These are phyloP conservation scores for Metschnikowia gelsemii DNA, from an alignment of 805 yeast species.

Conservation along the genomic window DNA sequence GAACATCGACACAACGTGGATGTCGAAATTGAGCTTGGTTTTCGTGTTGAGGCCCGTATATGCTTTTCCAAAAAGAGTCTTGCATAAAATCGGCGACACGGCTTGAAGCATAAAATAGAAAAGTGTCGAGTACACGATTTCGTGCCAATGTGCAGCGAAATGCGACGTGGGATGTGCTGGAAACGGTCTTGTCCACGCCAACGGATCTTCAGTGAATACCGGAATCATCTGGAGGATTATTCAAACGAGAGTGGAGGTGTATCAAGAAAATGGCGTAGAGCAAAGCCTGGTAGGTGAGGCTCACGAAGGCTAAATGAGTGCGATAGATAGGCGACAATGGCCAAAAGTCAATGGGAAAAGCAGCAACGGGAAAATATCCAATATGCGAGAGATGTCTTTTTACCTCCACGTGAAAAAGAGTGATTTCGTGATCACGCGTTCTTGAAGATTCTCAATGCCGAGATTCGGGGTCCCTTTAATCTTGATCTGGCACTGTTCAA, in stretches of 20 bases:
- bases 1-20: constrained; percentile 84
- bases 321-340: too few species aligned
- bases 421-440: too few species aligned
- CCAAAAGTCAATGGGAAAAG: too few species aligned
- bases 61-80: constrained; percentile 47
- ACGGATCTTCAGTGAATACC: constrained; percentile 39
- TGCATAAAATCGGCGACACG: constrained; percentile 53
- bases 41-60: constrained; percentile 51
- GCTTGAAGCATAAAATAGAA: constrained; percentile 59
- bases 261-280: not conserved
- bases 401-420: too few species aligned
- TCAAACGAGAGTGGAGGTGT: too few species aligned
- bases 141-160: constrained; percentile 68
- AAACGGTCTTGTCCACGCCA: constrained; percentile 46
- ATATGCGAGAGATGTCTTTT: too few species aligned
- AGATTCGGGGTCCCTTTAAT: too few species aligned
- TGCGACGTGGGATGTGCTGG: constrained; percentile 44
- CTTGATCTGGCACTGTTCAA: too few species aligned
- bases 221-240: too few species aligned
- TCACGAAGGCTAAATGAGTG: too few species aligned
- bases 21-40: constrained; percentile 73
- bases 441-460: too few species aligned
- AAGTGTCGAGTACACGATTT: constrained; percentile 56
- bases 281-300: not conserved
- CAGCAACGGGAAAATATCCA: too few species aligned